These are phyloP conservation scores for Calcarisporium arbuscula DNA, from an alignment of 2,329 filamentous ascomycete genomes.

Conservation along the genomic window DNA sequence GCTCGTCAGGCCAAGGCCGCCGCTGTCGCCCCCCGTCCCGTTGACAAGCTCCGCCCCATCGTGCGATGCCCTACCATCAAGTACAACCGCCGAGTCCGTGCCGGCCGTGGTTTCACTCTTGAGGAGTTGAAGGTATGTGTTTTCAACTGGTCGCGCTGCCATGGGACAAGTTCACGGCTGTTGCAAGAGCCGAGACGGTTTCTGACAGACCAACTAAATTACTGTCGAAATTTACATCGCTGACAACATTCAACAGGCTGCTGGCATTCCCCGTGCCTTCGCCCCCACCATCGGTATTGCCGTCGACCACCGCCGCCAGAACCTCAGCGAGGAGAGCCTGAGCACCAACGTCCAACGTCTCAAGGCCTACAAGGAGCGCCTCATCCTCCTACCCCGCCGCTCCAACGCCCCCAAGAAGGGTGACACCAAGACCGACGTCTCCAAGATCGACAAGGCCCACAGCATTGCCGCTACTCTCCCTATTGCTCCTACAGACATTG, in stretches of 20 bases:
- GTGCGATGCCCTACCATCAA: conserved; percentile 97
- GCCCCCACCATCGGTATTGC: conserved; percentile 95
- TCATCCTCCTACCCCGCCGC: conserved; percentile 97
- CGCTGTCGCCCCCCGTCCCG: conserved; percentile 88
- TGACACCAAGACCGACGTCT: conserved; percentile 78
- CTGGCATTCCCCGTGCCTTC: conserved; percentile 88
- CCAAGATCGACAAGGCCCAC: conserved; percentile 56
- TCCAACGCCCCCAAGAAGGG: conserved; percentile 89
- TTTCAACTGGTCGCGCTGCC: too few species aligned
- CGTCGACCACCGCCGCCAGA: conserved; percentile 94
- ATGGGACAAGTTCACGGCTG: too few species aligned
- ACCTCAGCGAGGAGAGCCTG: conserved; percentile 93
- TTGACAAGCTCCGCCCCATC: conserved; percentile 93
- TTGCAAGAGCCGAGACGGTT: too few species aligned
- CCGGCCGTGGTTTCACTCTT: conserved; percentile 95
- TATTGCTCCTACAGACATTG: conserved; percentile 61
- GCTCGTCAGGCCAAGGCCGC: conserved; percentile 93
- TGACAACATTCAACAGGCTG: conserved; percentile 61
- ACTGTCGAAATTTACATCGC: conserved; percentile 13
- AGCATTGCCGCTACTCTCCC: conserved; percentile 52
- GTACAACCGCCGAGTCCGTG: conserved; percentile 97
- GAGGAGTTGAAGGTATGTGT: conserved; percentile 89
- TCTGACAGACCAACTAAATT: too few species aligned
- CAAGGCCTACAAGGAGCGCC: conserved; percentile 91
- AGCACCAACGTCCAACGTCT: conserved; percentile 94